Base-by-base conservation (phyloP, 164 flowering plant species). In the Santalum album region DNA sequence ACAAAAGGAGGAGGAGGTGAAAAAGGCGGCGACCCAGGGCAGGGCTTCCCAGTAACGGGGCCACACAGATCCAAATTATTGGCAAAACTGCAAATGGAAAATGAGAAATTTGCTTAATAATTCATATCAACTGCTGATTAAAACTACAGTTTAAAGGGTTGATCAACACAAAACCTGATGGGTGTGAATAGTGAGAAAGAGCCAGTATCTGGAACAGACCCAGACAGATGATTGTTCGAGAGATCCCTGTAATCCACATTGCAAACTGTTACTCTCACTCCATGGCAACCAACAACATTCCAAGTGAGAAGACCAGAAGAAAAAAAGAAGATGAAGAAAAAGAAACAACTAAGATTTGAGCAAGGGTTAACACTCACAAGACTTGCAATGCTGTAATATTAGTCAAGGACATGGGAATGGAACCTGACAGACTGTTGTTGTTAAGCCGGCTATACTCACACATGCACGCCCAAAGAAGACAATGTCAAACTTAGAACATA, bases 1-100 rank as follows among this genome's bases (percentile, higher is more conserved):
- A 87, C 72, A 71, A 90, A 81, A 20, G 95, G 94, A 46, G 97
- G 97, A 26, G 97, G 95, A n/a, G 97, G 97, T 55, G 97, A 81
- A 72, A 85, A 86, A 48, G 97, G 97, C 52, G 97, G 96, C 66
- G 92, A 78, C 47, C 96, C 98, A 9, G 97, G 97, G 60, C 80
- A 72, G 25, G 77, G 80, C 27, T 46, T 72, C 38, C 76, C 75
- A 40, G 80, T 75, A 25, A 75, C 80, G 1, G 80, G 80, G 20
- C 80, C 80, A 57, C 80, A 75, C 0, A 75, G 64, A 65, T 56
- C 64, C 58, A 70, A 27, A 67, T 90, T 90, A 71, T 87, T 87
- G 11, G 77, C 73, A 72, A 90, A 90, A 83, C 97, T 90, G 83
- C 62, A 71, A 60, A 69, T 45, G 1, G 7, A 25, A 15, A 20